These are phyloP conservation scores for Canavalia ensiformis DNA, from an alignment of 306 rosid genomes.

Conservation along the genomic window DNA sequence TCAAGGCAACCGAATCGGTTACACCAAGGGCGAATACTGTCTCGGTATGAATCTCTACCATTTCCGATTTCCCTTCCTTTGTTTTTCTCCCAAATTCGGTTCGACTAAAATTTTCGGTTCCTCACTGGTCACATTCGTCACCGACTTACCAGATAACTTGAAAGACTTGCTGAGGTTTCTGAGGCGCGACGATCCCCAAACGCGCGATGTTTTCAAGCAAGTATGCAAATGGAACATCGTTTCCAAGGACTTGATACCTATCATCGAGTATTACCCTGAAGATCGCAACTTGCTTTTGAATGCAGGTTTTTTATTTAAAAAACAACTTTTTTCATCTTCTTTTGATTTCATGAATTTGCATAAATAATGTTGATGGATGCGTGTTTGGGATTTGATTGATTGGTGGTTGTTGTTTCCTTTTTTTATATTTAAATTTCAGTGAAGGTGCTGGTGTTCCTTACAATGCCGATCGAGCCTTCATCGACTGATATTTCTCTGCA, in stretches of 20 bases:
- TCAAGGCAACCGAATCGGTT: constrained; percentile 70
- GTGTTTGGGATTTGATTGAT: constrained; percentile 23
- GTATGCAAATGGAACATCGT: constrained; percentile 90
- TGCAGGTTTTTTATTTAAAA: constrained; percentile 54
- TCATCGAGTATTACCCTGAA: constrained; percentile 69
- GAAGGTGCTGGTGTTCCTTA: constrained; percentile 90
- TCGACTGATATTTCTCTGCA: constrained; percentile 81
- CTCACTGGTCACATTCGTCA: neutral
- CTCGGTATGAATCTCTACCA: constrained; percentile 58
- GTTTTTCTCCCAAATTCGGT: neutral
- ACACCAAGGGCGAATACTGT: constrained; percentile 73
- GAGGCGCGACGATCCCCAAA: constrained; percentile 91
- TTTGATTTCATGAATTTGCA: neutral
- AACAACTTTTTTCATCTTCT: neutral
- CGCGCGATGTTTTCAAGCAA: constrained; percentile 87
- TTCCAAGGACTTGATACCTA: constrained; percentile 78
- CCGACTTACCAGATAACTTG: constrained; percentile 69
- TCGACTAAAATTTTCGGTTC: neutral
- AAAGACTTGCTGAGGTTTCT: constrained; percentile 92
- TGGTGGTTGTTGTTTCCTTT: neutral
- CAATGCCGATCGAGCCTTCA: constrained; percentile 88
- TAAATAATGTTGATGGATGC: neutral
- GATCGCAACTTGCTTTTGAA: constrained; percentile 81
- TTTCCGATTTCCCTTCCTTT: neutral
- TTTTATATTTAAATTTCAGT: constrained; percentile 51